Percentiles rank a stretch among this genome's conserved stretches.
These are phyloP conservation scores for Xylariaceae sp. DNA, from an alignment of 2,329 filamentous ascomycete genomes.

Conservation along the genomic window DNA sequence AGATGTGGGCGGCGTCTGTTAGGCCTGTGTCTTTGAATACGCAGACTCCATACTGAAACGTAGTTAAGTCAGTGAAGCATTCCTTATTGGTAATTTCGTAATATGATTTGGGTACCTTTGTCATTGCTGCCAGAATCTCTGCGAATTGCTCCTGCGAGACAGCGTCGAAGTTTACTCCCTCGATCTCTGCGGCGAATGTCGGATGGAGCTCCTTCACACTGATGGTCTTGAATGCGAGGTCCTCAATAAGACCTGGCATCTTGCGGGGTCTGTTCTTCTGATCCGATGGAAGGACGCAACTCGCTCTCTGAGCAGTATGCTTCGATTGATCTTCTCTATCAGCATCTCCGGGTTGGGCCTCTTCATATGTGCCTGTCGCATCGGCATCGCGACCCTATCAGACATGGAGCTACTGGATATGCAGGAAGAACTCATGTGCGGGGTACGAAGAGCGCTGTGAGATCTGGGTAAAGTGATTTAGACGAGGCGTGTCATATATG, in stretches of 20 bases:
- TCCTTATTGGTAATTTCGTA: too few species aligned
- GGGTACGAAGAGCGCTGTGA: too few species aligned
- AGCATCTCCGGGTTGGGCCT: too few species aligned
- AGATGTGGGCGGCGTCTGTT: slow-evolving; percentile 47
- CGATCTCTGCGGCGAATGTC: slow-evolving; percentile 30
- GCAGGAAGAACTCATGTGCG: too few species aligned
- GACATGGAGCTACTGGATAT: too few species aligned
- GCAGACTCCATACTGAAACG: slow-evolving; percentile 45
- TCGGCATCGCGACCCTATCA: too few species aligned
- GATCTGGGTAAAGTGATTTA: too few species aligned
- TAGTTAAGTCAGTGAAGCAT: too few species aligned
- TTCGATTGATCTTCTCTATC: too few species aligned
- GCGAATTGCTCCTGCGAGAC: slow-evolving; percentile 30
- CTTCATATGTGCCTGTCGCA: too few species aligned
- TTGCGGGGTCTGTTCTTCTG: not conserved
- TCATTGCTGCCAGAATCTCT: slow-evolving; percentile 31
- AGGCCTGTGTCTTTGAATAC: slow-evolving; percentile 49
- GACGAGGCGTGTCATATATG: too few species aligned
- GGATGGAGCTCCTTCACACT: slow-evolving; percentile 26
- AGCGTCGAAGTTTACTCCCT: slow-evolving; percentile 31
- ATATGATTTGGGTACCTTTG: slow-evolving; percentile 26
- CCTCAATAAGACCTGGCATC: slow-evolving; percentile 29
- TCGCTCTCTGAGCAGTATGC: too few species aligned
- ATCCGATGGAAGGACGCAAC: not conserved
- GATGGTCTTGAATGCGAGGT: slow-evolving; percentile 25